phyloP scores from a whole-genome alignment of 306 rosid species.

The Sphenostylis stenocarpa region DNA sequence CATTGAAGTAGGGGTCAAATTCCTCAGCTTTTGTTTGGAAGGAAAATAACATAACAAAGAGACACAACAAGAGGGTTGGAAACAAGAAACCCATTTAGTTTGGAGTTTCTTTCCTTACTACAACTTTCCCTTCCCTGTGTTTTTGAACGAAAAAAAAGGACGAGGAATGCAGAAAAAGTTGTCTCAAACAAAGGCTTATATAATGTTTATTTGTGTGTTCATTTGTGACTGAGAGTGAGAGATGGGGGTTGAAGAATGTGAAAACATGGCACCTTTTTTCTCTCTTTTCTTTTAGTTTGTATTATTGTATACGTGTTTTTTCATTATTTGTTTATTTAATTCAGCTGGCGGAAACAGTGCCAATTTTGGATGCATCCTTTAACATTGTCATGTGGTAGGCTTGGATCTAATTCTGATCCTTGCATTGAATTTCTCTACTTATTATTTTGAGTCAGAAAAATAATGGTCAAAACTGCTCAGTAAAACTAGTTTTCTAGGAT shows the following conservation, averaged over 20 bases:
- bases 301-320: background rate
- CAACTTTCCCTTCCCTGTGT: background rate
- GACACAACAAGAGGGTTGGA: constrained; percentile 29
- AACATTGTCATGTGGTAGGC: constrained; percentile 55
- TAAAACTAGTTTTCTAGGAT: constrained; percentile 17
- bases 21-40: constrained; percentile 53
- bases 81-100: constrained; percentile 58
- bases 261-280: constrained; percentile 2
- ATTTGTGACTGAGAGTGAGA: background rate
- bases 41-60: constrained; percentile 36
- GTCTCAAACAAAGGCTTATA: constrained; percentile 48
- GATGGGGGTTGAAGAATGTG: constrained; percentile 21
- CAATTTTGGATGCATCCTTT: constrained; percentile 17
- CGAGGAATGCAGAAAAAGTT: constrained; percentile 44
- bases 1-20: constrained; percentile 8
- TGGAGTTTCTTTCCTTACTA: constrained; percentile 52
- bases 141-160: constrained; percentile 25
- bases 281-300: background rate
- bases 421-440: constrained; percentile 31
- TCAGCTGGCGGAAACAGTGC: constrained; percentile 17
- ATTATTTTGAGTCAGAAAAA: constrained; percentile 34
- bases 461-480: constrained; percentile 14
- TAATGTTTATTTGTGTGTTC: constrained; percentile 28
- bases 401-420: constrained; percentile 38
- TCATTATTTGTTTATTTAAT: background rate